These are phyloP conservation scores for Raffaelea arxii DNA, from an alignment of 2,329 filamentous ascomycete species.

Conservation along the genomic window DNA sequence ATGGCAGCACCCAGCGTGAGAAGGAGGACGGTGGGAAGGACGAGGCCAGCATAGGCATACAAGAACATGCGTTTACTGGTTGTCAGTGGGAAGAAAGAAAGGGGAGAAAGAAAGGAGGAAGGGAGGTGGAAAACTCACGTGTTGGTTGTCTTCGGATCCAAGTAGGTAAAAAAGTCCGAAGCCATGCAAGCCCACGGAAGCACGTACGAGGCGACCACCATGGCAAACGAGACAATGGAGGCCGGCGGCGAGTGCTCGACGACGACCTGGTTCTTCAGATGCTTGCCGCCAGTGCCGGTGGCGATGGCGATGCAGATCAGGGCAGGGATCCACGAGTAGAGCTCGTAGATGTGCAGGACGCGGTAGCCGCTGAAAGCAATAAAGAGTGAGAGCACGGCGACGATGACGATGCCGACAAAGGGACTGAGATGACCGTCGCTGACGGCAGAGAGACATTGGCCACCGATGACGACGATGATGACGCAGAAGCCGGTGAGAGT, in stretches of 20 bases:
- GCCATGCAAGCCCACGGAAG: constrained; percentile 51
- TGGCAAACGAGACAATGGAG: constrained; percentile 42
- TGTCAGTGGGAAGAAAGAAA: not conserved
- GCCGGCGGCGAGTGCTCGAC: constrained; percentile 17
- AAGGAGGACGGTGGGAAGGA: constrained; percentile 44
- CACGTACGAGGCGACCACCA: constrained; percentile 53
- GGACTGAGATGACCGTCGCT: constrained; percentile 37
- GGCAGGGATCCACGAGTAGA: constrained; percentile 13
- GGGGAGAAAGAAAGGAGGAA: too few relatives aligned
- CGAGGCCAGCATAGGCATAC: constrained; percentile 48
- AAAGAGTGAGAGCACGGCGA: constrained; percentile 19
- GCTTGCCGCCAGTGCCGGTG: constrained; percentile 10
- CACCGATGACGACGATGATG: constrained; percentile 51
- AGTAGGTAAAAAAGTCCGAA: constrained; percentile 52
- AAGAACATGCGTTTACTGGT: constrained; percentile 29
- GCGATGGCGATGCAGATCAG: constrained; percentile 12
- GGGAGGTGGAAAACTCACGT: constrained; percentile 8
- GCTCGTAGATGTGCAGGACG: constrained; percentile 13
- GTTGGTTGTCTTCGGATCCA: constrained; percentile 32
- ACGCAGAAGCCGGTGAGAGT: constrained; percentile 55
- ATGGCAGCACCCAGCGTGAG: constrained; percentile 58
- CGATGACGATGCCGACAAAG: constrained; percentile 49
- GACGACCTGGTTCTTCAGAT: constrained; percentile 14
- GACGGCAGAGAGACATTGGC: constrained; percentile 47
- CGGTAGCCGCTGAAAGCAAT: constrained; percentile 13